These are phyloP conservation scores for Alternaria consortialis DNA, from an alignment of 2,329 filamentous ascomycete species.

Conservation along the genomic window DNA sequence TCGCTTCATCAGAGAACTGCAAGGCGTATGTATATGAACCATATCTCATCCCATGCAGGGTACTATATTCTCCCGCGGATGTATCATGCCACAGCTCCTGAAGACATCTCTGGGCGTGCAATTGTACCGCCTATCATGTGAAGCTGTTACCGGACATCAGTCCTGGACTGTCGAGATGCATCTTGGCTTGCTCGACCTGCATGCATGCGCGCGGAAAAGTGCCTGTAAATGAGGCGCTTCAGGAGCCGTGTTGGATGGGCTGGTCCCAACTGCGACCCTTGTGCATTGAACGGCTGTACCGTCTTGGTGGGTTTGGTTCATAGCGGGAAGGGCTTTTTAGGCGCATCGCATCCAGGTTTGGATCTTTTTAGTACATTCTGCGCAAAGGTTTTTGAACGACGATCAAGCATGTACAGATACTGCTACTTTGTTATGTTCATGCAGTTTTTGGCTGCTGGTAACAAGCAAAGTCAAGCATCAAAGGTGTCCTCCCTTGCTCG, in stretches of 20 bases:
- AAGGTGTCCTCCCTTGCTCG: neutral
- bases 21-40: conserved; percentile 15
- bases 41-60: conserved; percentile 1
- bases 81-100: conserved; percentile 4
- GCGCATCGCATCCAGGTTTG: neutral
- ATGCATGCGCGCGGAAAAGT: conserved; percentile 5
- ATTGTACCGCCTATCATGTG: conserved; percentile 11
- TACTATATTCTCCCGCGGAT: conserved; percentile 2
- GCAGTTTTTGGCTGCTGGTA: neutral
- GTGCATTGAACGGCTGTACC: conserved; percentile 11
- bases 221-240: conserved; percentile 1
- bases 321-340: neutral
- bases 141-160: conserved; percentile 6
- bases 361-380: neutral
- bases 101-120: neutral
- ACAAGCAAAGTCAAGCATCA: neutral
- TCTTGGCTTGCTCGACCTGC: neutral
- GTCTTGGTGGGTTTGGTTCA: conserved; percentile 1
- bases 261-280: conserved; percentile 11
- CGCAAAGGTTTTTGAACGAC: neutral
- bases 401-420: neutral
- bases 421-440: neutral
- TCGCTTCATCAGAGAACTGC: conserved; percentile 7
- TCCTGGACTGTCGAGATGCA: conserved; percentile 1
- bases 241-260: conserved; percentile 4